Percentiles rank a stretch among this genome's conserved stretches.
Conservation (phyloP, 192 early-diverging fungal species). For the Rhizoclosmatium sp. region DNA sequence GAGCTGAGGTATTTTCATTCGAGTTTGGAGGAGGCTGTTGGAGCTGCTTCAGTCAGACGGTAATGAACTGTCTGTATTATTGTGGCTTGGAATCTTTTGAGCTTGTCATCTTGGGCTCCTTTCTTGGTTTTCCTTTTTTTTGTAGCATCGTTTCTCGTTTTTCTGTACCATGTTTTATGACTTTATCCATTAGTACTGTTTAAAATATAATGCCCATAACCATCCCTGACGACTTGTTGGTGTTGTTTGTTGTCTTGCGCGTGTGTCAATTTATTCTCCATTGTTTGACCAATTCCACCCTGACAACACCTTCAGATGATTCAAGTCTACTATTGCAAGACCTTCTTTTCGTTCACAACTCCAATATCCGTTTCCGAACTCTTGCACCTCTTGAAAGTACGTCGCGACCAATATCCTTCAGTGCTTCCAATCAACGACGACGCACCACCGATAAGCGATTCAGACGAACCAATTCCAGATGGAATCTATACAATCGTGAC, state of each 20-base stretch:
- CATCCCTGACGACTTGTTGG: no score
- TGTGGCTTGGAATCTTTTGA: no score
- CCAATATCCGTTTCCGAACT: not conserved
- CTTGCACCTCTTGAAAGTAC: not conserved
- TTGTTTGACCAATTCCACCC: no score
- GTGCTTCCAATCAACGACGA: not conserved
- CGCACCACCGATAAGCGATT: not conserved
- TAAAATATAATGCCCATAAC: no score
- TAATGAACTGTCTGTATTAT: no score
- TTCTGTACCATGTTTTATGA: no score
- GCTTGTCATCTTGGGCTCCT: no score
- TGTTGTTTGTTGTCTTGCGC: no score
- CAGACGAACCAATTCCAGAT: conserved; percentile 6
- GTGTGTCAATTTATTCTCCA: no score
- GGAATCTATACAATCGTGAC: conserved; percentile 26
- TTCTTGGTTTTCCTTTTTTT: no score
- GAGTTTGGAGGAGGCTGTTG: not conserved
- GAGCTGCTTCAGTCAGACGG: not conserved
- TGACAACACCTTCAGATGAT: not conserved
- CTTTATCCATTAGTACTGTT: no score
- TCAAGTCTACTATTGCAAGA: conserved; percentile 2
- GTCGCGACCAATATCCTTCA: conserved; percentile 11
- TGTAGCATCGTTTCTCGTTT: no score
- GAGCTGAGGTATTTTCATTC: conserved; percentile 6
- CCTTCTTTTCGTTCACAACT: not conserved